Conservation (phyloP, 1,284 basidiomycete species). For the Cryptococcus deneoformans region DNA sequence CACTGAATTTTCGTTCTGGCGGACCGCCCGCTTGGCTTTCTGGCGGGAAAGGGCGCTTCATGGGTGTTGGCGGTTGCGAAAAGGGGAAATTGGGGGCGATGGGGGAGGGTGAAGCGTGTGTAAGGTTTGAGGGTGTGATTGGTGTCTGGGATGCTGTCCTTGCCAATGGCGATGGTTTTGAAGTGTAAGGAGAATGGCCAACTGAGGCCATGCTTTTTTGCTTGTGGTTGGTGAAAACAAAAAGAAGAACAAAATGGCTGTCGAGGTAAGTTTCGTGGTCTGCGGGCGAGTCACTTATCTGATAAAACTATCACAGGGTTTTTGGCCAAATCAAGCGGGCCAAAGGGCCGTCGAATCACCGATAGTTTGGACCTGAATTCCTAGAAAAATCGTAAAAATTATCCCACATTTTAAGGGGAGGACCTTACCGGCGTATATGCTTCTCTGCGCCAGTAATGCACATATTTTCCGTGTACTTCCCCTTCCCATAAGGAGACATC, state of each 20-base stretch:
- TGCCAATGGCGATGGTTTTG: conserved; percentile 7
- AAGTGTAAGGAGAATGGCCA: conserved; percentile 4
- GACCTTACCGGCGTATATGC: too few species aligned
- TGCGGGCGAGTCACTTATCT: too few species aligned
- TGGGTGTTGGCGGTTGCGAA: conserved; percentile 11
- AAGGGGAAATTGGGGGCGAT: conserved; percentile 5
- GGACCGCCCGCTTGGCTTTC: conserved; percentile 5
- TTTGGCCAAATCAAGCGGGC: too few species aligned
- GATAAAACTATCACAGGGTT: too few species aligned
- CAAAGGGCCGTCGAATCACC: too few species aligned
- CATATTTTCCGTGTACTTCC: too few species aligned
- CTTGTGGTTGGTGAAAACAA: not conserved
- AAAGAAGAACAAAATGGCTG: not conserved
- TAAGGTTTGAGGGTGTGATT: conserved; percentile 24
- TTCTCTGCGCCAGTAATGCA: too few species aligned
- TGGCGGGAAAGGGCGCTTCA: conserved; percentile 17
- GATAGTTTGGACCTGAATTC: too few species aligned
- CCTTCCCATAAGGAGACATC: too few species aligned
- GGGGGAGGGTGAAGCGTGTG: conserved; percentile 23
- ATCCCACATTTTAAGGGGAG: too few species aligned
- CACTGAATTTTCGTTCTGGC: conserved; percentile 22
- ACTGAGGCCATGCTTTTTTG: conserved; percentile 14
- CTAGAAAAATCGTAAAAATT: too few species aligned
- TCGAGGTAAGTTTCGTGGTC: too few species aligned
- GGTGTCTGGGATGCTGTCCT: conserved; percentile 17